Base-by-base conservation (phyloP, 2,329 filamentous ascomycete genomes). In the Colletotrichum costaricense region DNA sequence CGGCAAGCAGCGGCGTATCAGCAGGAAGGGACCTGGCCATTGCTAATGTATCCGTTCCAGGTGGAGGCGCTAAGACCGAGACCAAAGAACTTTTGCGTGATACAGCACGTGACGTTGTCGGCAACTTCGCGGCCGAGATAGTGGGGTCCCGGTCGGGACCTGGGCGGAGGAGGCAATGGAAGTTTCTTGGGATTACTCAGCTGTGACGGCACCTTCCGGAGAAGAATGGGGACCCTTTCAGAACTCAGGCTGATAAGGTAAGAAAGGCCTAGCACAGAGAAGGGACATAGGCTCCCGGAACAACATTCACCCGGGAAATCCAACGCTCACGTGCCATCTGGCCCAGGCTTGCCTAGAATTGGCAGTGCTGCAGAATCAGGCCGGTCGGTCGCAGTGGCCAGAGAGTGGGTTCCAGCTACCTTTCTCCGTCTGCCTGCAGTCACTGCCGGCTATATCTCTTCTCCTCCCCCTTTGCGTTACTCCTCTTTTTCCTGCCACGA, bases 1-100 rank as follows among this genome's bases (percentile, higher is more conserved):
- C 67, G 71, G 71, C 60, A 73, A 73, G 49, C 67, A 59, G 26
- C 71, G 67, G 71, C 71, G 71, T 73, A 73, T 73, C 67, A 73
- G 71, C 49, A 70, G 52, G 28, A 49, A 52, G 56, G 46, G 56
- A 56, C 59, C 55, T 49, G 46, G n/a, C 56, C 49, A 49, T 70
- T 73, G 55, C 66, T 38, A 65, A 62, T 46, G 26, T 42, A 19
- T 42, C 38, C 38, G 38, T 42, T 42, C 38, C 14, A 42, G 59
- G 67, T 62, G 70, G 56, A 62, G 71, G 59, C 71, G 67, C 71
- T 73, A 73, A 22, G 70, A 64, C 60, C 16, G 38, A 19, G 3
- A 14, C 11, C 42, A 60, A 63, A 42, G 67, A 30, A 54, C 71
- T 73, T 73, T 73, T 66, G 67, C 67, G 67, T 71, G 62, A 8